Evolutionary conservation across 1,139 yeast genomes (phyloP).

Genomic region (Barnettozyma hawaiiensis): DNA sequence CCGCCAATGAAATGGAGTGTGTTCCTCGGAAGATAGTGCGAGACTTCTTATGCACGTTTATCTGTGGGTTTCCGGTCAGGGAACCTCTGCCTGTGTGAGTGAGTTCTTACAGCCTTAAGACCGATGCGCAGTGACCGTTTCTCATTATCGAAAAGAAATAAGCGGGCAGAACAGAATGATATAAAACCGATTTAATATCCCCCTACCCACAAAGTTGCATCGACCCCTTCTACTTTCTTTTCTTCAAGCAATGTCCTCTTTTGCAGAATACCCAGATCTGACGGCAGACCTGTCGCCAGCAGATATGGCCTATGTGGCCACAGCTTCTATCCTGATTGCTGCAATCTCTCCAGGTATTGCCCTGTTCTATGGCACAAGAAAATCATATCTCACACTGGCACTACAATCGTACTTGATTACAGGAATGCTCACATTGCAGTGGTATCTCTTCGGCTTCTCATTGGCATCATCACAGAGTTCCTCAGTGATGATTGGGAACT

Average conservation of each 20-base stretch:
- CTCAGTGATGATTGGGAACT: slow-evolving; percentile 35
- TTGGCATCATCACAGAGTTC: slow-evolving; percentile 37
- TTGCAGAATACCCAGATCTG: slow-evolving; percentile 9
- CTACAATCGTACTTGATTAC: slow-evolving; percentile 40
- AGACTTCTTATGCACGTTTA: no score
- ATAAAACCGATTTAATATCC: no score
- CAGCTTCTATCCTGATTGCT: slow-evolving; percentile 36
- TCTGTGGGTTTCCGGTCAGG: no score
- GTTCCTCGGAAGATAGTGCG: no score
- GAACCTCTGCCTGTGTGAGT: no score
- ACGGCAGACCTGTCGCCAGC: slow-evolving; percentile 18
- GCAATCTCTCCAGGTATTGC: slow-evolving; percentile 43
- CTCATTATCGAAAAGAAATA: no score
- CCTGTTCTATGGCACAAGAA: slow-evolving; percentile 39
- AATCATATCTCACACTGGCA: slow-evolving; percentile 35
- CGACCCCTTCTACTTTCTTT: no score
- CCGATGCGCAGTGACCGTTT: no score
- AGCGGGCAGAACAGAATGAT: no score
- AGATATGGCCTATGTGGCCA: slow-evolving; percentile 25
- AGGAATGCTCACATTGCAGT: slow-evolving; percentile 34
- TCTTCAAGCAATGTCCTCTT: slow-evolving; percentile 4
- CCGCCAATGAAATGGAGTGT: no score
- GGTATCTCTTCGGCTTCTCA: slow-evolving; percentile 43
- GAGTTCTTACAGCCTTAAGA: no score
- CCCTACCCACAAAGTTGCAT: no score